Evolutionary conservation across 768 basidiomycete species (phyloP).

Genomic region (Collybiopsis luxurians): DNA sequence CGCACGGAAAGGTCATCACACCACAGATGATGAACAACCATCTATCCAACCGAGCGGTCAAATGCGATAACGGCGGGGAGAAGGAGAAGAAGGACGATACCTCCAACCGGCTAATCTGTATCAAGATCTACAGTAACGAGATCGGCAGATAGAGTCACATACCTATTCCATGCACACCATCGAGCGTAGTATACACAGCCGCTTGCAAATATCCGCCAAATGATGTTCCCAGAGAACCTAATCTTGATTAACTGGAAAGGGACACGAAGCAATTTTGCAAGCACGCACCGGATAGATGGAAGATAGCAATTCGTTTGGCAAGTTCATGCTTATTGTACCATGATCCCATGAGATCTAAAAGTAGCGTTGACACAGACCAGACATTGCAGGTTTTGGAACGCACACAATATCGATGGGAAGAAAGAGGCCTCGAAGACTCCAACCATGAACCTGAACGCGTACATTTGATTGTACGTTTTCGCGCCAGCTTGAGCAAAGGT

Average conservation of each 20-base stretch:
- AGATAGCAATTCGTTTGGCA: conserved; percentile 22
- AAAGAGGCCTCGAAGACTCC: conserved; percentile 22
- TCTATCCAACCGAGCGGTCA: conserved; percentile 5
- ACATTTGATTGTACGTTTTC: conserved; percentile 20
- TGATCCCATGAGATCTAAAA: conserved; percentile 19
- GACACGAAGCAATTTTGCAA: neutral
- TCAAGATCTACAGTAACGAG: neutral
- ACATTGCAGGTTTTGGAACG: neutral
- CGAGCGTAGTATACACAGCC: conserved; percentile 19
- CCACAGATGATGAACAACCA: conserved; percentile 25
- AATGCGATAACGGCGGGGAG: neutral
- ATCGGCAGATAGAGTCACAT: neutral
- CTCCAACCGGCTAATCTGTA: conserved; percentile 19
- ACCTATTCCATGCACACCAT: conserved; percentile 18
- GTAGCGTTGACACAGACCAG: neutral
- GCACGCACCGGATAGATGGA: conserved; percentile 17
- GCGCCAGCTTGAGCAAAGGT: conserved; percentile 25
- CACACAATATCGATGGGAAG: conserved; percentile 16
- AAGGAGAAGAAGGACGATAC: conserved; percentile 1
- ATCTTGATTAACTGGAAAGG: neutral
- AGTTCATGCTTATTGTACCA: conserved; percentile 24
- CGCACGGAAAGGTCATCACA: conserved; percentile 23
- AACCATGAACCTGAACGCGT: conserved; percentile 21
- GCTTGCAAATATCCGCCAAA: conserved; percentile 24
- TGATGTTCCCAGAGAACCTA: conserved; percentile 21